These are phyloP conservation scores for Fragaria vesca DNA, from an alignment of 306 rosid species.

Conservation along the genomic window DNA sequence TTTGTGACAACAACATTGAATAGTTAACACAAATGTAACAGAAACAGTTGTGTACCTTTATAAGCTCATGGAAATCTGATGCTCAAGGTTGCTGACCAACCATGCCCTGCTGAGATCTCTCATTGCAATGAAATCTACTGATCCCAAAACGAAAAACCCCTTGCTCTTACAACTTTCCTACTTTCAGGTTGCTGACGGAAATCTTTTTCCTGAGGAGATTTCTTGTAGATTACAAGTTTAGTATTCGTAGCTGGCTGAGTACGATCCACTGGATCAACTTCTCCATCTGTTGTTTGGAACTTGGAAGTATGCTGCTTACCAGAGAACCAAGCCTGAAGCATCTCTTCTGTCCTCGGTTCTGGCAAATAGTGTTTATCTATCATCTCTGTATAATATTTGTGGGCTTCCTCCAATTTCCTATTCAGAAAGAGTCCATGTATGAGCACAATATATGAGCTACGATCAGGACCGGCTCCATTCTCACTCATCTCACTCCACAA, in stretches of 20 bases:
- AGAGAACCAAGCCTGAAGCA: slow-evolving; percentile 75
- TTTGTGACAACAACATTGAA: not conserved
- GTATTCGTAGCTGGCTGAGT: slow-evolving; percentile 28
- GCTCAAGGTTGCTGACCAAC: slow-evolving; percentile 3
- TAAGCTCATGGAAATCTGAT: slow-evolving; percentile 1
- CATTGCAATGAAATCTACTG: slow-evolving; percentile 29
- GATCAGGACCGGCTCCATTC: slow-evolving; percentile 61
- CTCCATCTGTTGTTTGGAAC: slow-evolving; percentile 26
- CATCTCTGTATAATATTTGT: slow-evolving; percentile 76
- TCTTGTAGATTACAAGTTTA: slow-evolving; percentile 27
- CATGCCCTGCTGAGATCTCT: not conserved
- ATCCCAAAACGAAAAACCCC: slow-evolving; percentile 82
- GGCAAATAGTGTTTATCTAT: slow-evolving; percentile 66
- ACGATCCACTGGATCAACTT: slow-evolving; percentile 28
- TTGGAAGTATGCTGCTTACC: slow-evolving; percentile 43
- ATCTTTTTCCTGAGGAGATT: slow-evolving; percentile 37
- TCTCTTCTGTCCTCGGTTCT: slow-evolving; percentile 69
- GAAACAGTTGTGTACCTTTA: slow-evolving; percentile 1
- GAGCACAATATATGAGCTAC: slow-evolving; percentile 75
- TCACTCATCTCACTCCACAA: slow-evolving; percentile 74
- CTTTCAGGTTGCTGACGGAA: slow-evolving; percentile 57
- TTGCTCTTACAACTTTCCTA: slow-evolving; percentile 59
- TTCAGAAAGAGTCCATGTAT: slow-evolving; percentile 87
- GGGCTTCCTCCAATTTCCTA: slow-evolving; percentile 68
- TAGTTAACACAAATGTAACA: not conserved